Evolutionary conservation across 2,329 filamentous ascomycete species (phyloP), one percentile per base, ranked within the genome.

Genomic region (Aspergillus fumigatus): DNA sequence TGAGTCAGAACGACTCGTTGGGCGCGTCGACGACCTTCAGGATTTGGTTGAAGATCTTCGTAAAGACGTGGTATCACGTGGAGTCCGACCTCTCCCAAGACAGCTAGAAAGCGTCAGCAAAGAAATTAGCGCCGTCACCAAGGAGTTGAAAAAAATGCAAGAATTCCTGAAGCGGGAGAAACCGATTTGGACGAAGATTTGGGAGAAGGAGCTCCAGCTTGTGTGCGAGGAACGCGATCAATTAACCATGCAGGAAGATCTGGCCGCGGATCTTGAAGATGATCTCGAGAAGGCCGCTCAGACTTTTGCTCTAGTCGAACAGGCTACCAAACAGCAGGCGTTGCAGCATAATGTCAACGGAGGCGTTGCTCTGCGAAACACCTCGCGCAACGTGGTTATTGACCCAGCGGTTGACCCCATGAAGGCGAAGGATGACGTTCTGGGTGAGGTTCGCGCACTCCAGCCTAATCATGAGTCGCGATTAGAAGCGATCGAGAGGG

Each of bases 121-220:
- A 75, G 93, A 97, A 66, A 92, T 99, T 60, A 86, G 87, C 50
- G 77, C 81, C 54, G 86, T 94, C 32, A 89, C 87, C 50, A 88
- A 91, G 69, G 92, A 97, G 69, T 85, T 99, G 60, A 94, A 90
- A 82, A 92, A 90, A 77, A 88, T 99, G 83, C 90, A 96, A 70
- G 92, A 96, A 17, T 96, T 89, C 78, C 84, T 99, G 77, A 88
- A 87, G 66, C 84, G 85, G 49, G 94, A 99, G 82, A 96, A 96
- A 74, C 94, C 94, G 0, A 81, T 97, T 56, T 99, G 94, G 93
- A 97, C 92, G 54, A 97, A 97, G 84, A 96, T 97, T 62, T 99
- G 94, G 94, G 93, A 97, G 82, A 92, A 95, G 76, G 92, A 97
- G 73, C 80, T 99, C 48, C 91, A 97, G 73, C 88, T 93, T 52